Percentiles rank a stretch among this genome's conserved stretches.
Conservation (phyloP, 352 stramenopile species). For the Plasmopara halstedii region DNA sequence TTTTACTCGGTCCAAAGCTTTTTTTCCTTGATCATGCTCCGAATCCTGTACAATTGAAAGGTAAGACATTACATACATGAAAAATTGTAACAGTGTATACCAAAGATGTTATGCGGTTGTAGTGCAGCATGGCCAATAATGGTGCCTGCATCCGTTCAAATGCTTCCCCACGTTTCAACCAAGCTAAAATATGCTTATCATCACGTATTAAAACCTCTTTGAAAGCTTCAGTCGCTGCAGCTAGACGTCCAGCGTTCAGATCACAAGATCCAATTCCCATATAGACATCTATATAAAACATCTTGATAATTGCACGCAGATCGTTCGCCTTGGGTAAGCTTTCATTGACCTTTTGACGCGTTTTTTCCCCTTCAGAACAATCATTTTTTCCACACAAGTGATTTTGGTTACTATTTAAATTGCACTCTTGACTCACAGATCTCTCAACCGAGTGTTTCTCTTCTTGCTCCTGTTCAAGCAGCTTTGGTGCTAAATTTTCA, state of each 20-base stretch:
- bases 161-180: constrained; percentile 38
- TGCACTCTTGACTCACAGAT: neutral
- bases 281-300: constrained; percentile 67
- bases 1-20: constrained; percentile 28
- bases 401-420: constrained; percentile 2
- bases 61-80: neutral
- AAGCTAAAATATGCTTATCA: constrained; percentile 34
- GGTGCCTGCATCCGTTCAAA: constrained; percentile 55
- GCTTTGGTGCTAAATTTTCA: constrained; percentile 29
- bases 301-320: constrained; percentile 41
- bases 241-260: constrained; percentile 18
- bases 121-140: constrained; percentile 66
- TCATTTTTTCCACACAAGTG: constrained; percentile 9
- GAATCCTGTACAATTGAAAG: constrained; percentile 18
- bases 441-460: constrained; percentile 5
- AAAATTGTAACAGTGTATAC: constrained; percentile 21
- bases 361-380: constrained; percentile 10
- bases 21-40: constrained; percentile 18
- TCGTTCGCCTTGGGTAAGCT: constrained; percentile 39
- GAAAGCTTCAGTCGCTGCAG: constrained; percentile 46
- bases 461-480: constrained; percentile 23
- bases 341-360: constrained; percentile 1
- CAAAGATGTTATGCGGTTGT: constrained; percentile 37
- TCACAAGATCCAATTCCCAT: constrained; percentile 43
- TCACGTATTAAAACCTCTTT: constrained; percentile 63